Evolutionary conservation across 805 yeast genomes (phyloP).

Genomic region (Sungouiella blattae): DNA sequence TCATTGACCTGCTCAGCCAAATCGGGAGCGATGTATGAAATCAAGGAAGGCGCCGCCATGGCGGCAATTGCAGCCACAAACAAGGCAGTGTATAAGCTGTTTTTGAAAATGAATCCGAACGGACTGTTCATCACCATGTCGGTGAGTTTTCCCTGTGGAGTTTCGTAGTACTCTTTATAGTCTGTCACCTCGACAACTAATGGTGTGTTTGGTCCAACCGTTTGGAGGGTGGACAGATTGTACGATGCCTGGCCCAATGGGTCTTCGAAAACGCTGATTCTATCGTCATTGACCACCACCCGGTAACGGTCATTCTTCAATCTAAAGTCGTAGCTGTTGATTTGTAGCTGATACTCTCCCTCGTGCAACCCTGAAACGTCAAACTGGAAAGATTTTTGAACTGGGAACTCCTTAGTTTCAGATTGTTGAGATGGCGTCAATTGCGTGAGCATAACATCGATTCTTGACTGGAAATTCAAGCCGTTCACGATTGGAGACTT

Average conservation of each 20-base stretch:
- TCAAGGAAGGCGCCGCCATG: conserved; percentile 30
- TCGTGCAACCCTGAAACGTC: conserved; percentile 16
- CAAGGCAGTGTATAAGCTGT: conserved; percentile 30
- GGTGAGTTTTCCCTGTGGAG: conserved; percentile 23
- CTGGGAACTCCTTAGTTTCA: not conserved
- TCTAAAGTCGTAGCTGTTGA: conserved; percentile 35
- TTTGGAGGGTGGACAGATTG: conserved; percentile 17
- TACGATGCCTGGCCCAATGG: conserved; percentile 12
- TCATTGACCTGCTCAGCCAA: conserved; percentile 30
- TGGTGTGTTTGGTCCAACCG: conserved; percentile 15
- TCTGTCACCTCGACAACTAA: conserved; percentile 19
- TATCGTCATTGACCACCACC: conserved; percentile 20
- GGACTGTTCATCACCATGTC: conserved; percentile 39
- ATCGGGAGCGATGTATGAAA: conserved; percentile 33
- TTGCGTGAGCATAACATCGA: conserved; percentile 22
- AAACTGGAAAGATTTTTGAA: too few relatives aligned
- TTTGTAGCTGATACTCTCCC: conserved; percentile 34
- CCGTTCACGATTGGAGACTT: conserved; percentile 28
- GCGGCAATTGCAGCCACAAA: conserved; percentile 26
- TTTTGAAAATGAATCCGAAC: conserved; percentile 38
- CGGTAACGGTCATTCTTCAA: conserved; percentile 24
- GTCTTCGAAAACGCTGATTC: conserved; percentile 23
- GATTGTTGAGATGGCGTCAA: conserved; percentile 3
- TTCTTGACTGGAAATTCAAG: conserved; percentile 29
- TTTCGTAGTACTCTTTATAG: conserved; percentile 33